Percentiles rank a stretch among this genome's conserved stretches.
These are phyloP conservation scores for Phalaenopsis equestris DNA, from an alignment of 106 monocot genomes.

Conservation along the genomic window DNA sequence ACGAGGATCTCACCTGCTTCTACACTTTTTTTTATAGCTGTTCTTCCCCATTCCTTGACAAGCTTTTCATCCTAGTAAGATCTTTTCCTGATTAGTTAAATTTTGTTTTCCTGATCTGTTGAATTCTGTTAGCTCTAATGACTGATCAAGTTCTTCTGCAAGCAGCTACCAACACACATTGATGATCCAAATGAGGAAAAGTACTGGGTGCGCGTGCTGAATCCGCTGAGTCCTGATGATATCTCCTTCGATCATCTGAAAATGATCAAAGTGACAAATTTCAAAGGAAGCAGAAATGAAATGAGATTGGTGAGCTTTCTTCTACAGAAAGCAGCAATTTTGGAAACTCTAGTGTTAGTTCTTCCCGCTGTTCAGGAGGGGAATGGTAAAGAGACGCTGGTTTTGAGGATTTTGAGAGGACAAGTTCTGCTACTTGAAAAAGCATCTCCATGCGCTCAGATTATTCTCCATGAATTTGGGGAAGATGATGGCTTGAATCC, in stretches of 20 bases:
- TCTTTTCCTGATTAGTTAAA: background rate
- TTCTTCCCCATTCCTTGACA: slow-evolving; percentile 29
- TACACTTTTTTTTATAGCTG: slow-evolving; percentile 22
- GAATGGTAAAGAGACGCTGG: background rate
- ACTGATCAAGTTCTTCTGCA: too few species aligned
- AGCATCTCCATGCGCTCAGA: too few species aligned
- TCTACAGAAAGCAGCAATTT: slow-evolving; percentile 22
- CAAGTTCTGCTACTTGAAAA: slow-evolving; percentile 21
- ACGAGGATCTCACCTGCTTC: slow-evolving; percentile 20
- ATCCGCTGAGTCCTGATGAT: background rate
- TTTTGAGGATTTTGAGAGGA: slow-evolving; percentile 12
- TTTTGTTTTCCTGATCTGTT: background rate
- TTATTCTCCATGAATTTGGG: too few species aligned
- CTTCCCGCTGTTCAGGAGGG: background rate
- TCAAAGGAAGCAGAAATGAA: too few species aligned
- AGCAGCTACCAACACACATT: too few species aligned
- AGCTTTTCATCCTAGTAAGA: slow-evolving; percentile 34
- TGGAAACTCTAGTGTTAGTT: slow-evolving; percentile 32
- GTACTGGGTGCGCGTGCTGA: background rate
- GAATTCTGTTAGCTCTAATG: too few species aligned
- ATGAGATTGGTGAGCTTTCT: too few species aligned
- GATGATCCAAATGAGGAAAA: slow-evolving; percentile 1
- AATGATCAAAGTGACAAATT: slow-evolving; percentile 30
- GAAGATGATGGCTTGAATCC: too few species aligned
- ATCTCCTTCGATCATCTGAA: slow-evolving; percentile 16